Percentiles rank a stretch among this genome's conserved stretches.
Evolutionary conservation across 371 early-diverging fungal genomes (phyloP).

Genomic region (Smittium culicis): DNA sequence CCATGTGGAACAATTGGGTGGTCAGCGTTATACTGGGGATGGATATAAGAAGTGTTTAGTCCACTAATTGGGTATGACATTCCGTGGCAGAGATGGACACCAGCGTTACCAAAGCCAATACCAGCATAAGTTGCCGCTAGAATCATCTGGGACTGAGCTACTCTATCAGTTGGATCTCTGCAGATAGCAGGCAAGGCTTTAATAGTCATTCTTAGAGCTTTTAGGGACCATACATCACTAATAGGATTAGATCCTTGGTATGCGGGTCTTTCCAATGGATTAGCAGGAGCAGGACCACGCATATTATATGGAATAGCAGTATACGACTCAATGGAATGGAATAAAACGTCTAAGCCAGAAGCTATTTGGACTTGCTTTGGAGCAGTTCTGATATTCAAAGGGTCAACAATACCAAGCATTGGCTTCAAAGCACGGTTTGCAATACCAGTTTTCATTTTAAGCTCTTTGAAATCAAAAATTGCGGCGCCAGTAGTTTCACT

Average conservation of each 20-base stretch:
- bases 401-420: constrained; percentile 73
- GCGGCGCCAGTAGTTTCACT: constrained; percentile 82
- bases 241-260: constrained; percentile 88
- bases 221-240: constrained; percentile 76
- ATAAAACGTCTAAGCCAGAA: constrained; percentile 77
- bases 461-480: constrained; percentile 76
- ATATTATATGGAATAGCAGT: constrained; percentile 76
- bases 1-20: constrained; percentile 62
- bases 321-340: constrained; percentile 80
- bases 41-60: constrained; percentile 62
- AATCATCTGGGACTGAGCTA: constrained; percentile 74
- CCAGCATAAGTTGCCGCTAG: constrained; percentile 84
- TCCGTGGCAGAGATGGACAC: constrained; percentile 55
- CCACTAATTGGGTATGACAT: constrained; percentile 63
- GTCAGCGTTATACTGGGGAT: constrained; percentile 64
- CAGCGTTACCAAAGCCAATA: constrained; percentile 87
- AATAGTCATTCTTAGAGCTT: constrained; percentile 67
- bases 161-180: constrained; percentile 50
- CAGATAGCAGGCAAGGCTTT: constrained; percentile 61
- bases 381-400: constrained; percentile 73
- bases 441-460: constrained; percentile 80
- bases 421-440: constrained; percentile 77
- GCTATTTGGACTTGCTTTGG: constrained; percentile 70
- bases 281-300: constrained; percentile 63
- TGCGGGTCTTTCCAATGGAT: constrained; percentile 73